Conservation (phyloP, 1,284 basidiomycete genomes). For the Entoloma clypeatum region DNA sequence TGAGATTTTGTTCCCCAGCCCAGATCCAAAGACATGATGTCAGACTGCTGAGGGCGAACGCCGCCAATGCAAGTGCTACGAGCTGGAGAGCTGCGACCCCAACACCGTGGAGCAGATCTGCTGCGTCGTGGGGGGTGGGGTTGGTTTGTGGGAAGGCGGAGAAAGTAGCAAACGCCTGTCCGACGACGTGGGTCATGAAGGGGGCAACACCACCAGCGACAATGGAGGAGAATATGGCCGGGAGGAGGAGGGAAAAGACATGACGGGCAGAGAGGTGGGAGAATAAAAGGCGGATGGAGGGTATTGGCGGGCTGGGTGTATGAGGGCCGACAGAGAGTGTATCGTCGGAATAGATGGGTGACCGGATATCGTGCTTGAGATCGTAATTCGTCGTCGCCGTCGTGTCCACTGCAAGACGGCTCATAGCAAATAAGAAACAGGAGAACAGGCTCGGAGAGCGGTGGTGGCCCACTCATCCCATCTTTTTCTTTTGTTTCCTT, state of each 20-base stretch:
- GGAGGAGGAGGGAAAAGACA: slow-evolving; percentile 58
- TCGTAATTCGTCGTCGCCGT: slow-evolving; percentile 25
- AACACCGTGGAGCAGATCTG: slow-evolving; percentile 55
- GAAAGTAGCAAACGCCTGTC: slow-evolving; percentile 83
- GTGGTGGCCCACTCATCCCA: neutral
- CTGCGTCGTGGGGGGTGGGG: slow-evolving; percentile 45
- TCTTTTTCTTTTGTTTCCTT: slow-evolving; percentile 13
- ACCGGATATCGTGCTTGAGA: slow-evolving; percentile 28
- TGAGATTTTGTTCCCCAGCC: slow-evolving; percentile 79
- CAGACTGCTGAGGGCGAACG: slow-evolving; percentile 69
- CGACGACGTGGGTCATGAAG: slow-evolving; percentile 91
- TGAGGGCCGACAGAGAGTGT: slow-evolving; percentile 11
- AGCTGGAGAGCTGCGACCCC: slow-evolving; percentile 68
- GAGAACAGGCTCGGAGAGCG: slow-evolving; percentile 7
- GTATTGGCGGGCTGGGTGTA: slow-evolving; percentile 16
- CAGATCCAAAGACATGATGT: slow-evolving; percentile 84
- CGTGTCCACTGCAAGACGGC: slow-evolving; percentile 22
- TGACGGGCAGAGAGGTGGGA: slow-evolving; percentile 58
- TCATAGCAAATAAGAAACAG: slow-evolving; percentile 15
- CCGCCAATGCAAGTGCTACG: slow-evolving; percentile 65
- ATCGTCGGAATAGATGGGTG: slow-evolving; percentile 25
- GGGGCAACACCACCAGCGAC: slow-evolving; percentile 79
- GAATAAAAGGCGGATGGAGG: slow-evolving; percentile 55
- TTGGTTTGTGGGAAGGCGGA: slow-evolving; percentile 50
- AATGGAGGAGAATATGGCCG: slow-evolving; percentile 69